These are phyloP conservation scores for Scutellaria baicalensis DNA, from an alignment of 257 asterid genomes.

Conservation along the genomic window DNA sequence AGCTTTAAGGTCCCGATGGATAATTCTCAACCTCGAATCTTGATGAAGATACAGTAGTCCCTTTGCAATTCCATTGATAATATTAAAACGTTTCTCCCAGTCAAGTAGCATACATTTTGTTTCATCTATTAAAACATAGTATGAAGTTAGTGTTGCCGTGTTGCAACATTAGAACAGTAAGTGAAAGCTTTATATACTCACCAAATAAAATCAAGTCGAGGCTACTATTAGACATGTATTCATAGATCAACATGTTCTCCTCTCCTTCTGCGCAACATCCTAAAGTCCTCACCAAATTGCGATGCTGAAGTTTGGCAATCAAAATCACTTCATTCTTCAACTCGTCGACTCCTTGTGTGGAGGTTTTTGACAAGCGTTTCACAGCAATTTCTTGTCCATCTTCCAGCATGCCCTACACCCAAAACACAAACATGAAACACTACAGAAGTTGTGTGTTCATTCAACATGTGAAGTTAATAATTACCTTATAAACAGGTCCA, in stretches of 20 bases:
- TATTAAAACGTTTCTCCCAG: neutral
- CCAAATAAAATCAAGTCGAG: neutral
- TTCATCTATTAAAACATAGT: neutral
- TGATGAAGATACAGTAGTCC: slow-evolving; percentile 5
- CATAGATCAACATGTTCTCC: slow-evolving; percentile 6
- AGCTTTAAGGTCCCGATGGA: neutral
- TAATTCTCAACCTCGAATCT: neutral
- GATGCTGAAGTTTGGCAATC: slow-evolving; percentile 9
- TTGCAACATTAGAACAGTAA: too few relatives aligned
- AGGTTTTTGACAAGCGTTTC: neutral
- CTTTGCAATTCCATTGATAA: neutral
- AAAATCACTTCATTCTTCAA: slow-evolving; percentile 1
- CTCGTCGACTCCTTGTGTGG: neutral
- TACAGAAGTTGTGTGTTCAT: neutral
- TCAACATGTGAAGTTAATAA: too few relatives aligned
- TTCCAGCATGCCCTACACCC: neutral
- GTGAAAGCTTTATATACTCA: too few relatives aligned
- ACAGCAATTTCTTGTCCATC: slow-evolving; percentile 1
- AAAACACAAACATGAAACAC: neutral
- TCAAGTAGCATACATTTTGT: neutral
- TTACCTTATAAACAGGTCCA: neutral
- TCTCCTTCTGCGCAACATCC: neutral
- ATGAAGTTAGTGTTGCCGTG: neutral
- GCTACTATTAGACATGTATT: neutral
- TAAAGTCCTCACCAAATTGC: slow-evolving; percentile 1